phyloP scores from a whole-genome alignment of 441 rosid species.

The Corymbia calophylla region DNA sequence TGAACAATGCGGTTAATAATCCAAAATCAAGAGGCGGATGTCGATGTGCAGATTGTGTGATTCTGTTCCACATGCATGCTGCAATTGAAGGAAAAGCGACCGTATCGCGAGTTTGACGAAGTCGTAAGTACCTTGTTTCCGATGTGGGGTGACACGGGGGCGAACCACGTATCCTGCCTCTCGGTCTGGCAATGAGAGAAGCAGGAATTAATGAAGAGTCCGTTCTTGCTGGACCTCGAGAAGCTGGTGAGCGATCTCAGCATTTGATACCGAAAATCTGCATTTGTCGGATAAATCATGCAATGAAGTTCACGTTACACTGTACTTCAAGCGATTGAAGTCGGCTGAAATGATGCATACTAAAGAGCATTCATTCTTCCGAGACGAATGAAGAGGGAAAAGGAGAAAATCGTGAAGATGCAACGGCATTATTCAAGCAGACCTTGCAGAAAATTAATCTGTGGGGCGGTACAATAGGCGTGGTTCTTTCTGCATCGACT shows the following conservation, averaged over 20 bases:
- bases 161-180: conserved; percentile 28
- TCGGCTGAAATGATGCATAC: background rate
- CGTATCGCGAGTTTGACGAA: background rate
- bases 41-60: background rate
- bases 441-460: conserved; percentile 13
- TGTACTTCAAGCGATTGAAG: background rate
- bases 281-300: background rate
- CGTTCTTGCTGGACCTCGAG: conserved; percentile 11
- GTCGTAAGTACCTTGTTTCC: conserved; percentile 14
- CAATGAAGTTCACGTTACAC: background rate
- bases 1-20: background rate
- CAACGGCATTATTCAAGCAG: fast-evolving
- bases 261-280: conserved; percentile 26
- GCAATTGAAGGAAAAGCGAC: background rate
- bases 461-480: background rate
- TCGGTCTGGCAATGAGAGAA: conserved; percentile 30
- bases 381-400: background rate
- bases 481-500: conserved; percentile 4
- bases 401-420: background rate
- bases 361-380: background rate
- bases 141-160: conserved; percentile 15
- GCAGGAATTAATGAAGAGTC: conserved; percentile 22
- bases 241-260: conserved; percentile 14
- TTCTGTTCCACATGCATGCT: background rate
- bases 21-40: background rate